phyloP scores from a whole-genome alignment of 495 filamentous ascomycete genomes.

The Baudoinia panamericana region DNA sequence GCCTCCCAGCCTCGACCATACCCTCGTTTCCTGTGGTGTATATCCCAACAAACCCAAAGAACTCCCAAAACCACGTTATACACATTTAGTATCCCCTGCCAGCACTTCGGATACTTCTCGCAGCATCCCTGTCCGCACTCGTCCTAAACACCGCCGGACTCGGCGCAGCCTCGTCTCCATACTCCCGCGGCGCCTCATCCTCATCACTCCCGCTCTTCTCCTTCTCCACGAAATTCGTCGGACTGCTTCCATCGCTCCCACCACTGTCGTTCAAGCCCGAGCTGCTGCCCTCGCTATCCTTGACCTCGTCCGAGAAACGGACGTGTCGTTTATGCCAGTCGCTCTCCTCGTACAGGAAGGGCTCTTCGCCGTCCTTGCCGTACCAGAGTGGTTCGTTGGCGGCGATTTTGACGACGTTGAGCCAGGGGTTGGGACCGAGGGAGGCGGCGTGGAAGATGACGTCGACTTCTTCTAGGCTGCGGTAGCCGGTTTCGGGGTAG shows the following conservation, averaged over 20 bases:
- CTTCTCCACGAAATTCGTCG: conserved; percentile 1
- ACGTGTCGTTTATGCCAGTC: conserved; percentile 14
- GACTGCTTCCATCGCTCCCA: conserved; percentile 5
- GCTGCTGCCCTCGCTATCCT: conserved; percentile 5
- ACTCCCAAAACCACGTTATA: too few relatives aligned
- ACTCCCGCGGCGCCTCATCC: background rate
- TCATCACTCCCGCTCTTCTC: background rate
- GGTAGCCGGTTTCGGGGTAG: conserved; percentile 63
- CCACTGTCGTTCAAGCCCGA: conserved; percentile 1
- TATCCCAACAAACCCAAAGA: too few relatives aligned
- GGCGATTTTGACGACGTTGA: conserved; percentile 46
- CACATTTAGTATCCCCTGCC: conserved; percentile 6
- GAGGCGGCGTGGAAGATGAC: conserved; percentile 53
- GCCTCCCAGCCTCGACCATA: too few relatives aligned
- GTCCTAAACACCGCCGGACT: conserved; percentile 3
- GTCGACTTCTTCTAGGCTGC: conserved; percentile 65
- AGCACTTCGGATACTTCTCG: conserved; percentile 1
- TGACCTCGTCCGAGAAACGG: conserved; percentile 11
- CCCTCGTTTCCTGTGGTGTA: too few relatives aligned
- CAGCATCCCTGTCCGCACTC: conserved; percentile 3
- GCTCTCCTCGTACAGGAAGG: conserved; percentile 44
- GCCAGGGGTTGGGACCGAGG: conserved; percentile 33
- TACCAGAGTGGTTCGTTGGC: conserved; percentile 56
- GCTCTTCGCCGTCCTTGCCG: conserved; percentile 52
- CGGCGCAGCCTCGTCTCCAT: conserved; percentile 9